Evolutionary conservation across 805 yeast genomes (phyloP).

Genomic region (Starmerella bombi): DNA sequence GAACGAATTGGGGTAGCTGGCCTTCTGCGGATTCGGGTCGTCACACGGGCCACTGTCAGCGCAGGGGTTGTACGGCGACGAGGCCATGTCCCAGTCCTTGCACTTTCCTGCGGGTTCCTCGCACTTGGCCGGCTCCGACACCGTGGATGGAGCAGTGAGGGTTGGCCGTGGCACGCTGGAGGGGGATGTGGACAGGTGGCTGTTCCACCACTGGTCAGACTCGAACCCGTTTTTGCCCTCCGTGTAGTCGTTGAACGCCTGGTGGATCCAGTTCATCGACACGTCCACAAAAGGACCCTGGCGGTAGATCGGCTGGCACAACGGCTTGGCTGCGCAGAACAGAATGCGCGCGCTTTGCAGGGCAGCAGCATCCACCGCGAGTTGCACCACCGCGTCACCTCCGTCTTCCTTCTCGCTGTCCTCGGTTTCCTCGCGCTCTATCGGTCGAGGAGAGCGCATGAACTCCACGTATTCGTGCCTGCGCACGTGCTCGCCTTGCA

Average conservation of each 20-base stretch:
- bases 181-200: background rate
- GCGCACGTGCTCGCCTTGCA: slow-evolving; percentile 9
- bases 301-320: slow-evolving; percentile 21
- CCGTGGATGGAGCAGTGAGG: background rate
- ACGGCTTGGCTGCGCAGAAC: slow-evolving; percentile 19
- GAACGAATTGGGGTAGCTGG: slow-evolving; percentile 11
- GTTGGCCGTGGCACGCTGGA: background rate
- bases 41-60: slow-evolving; percentile 1
- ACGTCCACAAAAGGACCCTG: slow-evolving; percentile 24
- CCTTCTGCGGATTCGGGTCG: slow-evolving; percentile 3
- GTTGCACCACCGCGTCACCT: background rate
- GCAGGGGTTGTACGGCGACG: slow-evolving; percentile 12
- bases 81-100: background rate
- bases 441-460: slow-evolving; percentile 3
- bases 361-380: slow-evolving; percentile 4
- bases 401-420: background rate
- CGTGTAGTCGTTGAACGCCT: slow-evolving; percentile 20
- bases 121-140: background rate
- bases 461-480: slow-evolving; percentile 18
- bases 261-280: slow-evolving; percentile 19
- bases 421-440: background rate
- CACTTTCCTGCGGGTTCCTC: background rate
- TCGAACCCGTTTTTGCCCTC: slow-evolving; percentile 21
- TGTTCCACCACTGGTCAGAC: slow-evolving; percentile 11
- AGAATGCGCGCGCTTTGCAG: slow-evolving; percentile 4